Evolutionary conservation across 306 rosid species (phyloP), one percentile per base, ranked within the genome.

Genomic region (Potentilla sterilis): DNA sequence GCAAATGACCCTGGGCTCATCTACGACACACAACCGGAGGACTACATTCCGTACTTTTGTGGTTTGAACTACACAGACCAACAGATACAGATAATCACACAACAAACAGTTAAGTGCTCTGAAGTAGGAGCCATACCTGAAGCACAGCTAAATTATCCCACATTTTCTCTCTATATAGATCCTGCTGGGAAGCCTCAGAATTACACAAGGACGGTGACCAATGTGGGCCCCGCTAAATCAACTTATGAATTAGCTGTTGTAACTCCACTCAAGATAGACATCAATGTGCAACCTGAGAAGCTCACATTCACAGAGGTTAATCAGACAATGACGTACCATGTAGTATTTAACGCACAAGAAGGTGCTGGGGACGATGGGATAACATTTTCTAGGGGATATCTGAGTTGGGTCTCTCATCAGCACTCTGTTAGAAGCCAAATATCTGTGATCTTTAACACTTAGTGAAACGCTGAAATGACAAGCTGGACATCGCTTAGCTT

Each of bases 1-100:
- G 90, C 90, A 34, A 81, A 83, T 3, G 82, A 89, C 68, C 90
- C 88, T 0, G 90, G 90, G 16, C 89, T 86, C 74, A 69, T 89
- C 51, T 86, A 89, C 34, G 90, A 89, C 7, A 73, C 82, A 22
- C 21, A 79, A 34, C 74, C 89, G 0, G 78, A 67, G 1, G 89
- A 86, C 71, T 89, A 86, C 28, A 58, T 85, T 54, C 81, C 90
- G 40, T 89, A 83, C 74, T 71, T 86, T 22, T 89, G 93, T 61
- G 88, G 89, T 40, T 79, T 86, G 84, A 72, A 71, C 14, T 85
- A 87, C 79, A 75, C 81, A 0, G 80, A 83, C 73, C 14, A 1
- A 67, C 62, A 81, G 67, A 83, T 89, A 67, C 73, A 69, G 7
- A 0, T 76, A 0, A 72, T 89, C 63, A 28, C 77, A 61, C 75